These are phyloP conservation scores for Ogataea parapolymorpha DNA, from an alignment of 805 yeast species.

Conservation along the genomic window DNA sequence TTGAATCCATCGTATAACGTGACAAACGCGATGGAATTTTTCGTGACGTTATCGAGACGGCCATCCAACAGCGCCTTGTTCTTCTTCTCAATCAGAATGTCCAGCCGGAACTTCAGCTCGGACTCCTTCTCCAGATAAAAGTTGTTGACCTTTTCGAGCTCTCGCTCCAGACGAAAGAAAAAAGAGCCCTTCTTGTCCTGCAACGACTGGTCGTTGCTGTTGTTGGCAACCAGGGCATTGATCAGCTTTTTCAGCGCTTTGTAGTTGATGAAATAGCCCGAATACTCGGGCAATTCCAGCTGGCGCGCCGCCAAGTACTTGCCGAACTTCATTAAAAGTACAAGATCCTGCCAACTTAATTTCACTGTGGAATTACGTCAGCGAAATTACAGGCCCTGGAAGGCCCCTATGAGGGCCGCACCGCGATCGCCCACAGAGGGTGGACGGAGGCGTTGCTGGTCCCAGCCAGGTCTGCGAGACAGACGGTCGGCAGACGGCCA, in stretches of 20 bases:
- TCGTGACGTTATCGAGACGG: constrained; percentile 43
- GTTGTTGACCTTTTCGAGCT: constrained; percentile 90
- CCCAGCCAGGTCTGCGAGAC: too few relatives aligned
- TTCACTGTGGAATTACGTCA: neutral
- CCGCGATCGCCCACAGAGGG: too few relatives aligned
- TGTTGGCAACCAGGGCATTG: constrained; percentile 57
- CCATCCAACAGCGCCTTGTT: constrained; percentile 38
- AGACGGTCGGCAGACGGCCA: too few relatives aligned
- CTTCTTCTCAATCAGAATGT: constrained; percentile 71
- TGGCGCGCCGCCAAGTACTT: constrained; percentile 92
- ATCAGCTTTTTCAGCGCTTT: constrained; percentile 90
- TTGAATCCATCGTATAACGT: constrained; percentile 86
- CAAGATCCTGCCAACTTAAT: neutral
- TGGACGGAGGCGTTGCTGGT: too few relatives aligned
- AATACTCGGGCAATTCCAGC: constrained; percentile 91
- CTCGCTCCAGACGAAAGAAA: constrained; percentile 88
- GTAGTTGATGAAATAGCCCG: constrained; percentile 90
- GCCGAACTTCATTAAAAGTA: constrained; percentile 71
- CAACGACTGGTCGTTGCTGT: constrained; percentile 47
- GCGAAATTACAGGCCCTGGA: neutral
- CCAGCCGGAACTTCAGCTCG: constrained; percentile 74
- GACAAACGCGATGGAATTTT: constrained; percentile 72
- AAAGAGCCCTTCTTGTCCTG: constrained; percentile 90
- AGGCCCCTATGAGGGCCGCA: too few relatives aligned
- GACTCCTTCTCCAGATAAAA: constrained; percentile 90